phyloP scores from a whole-genome alignment of 2,329 filamentous ascomycete genomes.

The Fusarium poae region DNA sequence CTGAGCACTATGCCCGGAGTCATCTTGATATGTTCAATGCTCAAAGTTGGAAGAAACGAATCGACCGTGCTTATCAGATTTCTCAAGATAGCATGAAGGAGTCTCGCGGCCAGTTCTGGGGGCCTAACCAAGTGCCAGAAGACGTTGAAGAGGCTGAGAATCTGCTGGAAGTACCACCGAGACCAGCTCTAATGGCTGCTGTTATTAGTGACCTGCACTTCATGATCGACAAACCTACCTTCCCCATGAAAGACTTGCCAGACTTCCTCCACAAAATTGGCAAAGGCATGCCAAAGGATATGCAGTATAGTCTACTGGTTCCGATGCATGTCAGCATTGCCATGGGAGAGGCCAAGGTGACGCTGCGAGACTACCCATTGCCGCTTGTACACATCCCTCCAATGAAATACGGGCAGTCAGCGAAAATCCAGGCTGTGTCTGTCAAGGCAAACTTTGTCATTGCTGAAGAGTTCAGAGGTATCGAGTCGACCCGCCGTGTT shows the following conservation, averaged over 20 bases:
- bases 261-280: slow-evolving; percentile 89
- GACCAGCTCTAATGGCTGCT: slow-evolving; percentile 85
- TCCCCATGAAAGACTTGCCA: slow-evolving; percentile 83
- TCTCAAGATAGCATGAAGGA: slow-evolving; percentile 83
- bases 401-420: slow-evolving; percentile 82
- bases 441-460: slow-evolving; percentile 93
- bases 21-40: slow-evolving; percentile 85
- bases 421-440: slow-evolving; percentile 83
- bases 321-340: slow-evolving; percentile 91
- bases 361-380: slow-evolving; percentile 91
- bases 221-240: slow-evolving; percentile 90
- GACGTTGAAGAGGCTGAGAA: slow-evolving; percentile 86
- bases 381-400: slow-evolving; percentile 91
- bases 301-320: slow-evolving; percentile 88
- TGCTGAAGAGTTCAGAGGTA: slow-evolving; percentile 89
- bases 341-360: slow-evolving; percentile 90
- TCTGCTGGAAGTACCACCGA: slow-evolving; percentile 85
- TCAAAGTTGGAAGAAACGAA: slow-evolving; percentile 91
- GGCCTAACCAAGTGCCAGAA: slow-evolving; percentile 82
- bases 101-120: slow-evolving; percentile 83
- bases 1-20: slow-evolving; percentile 80
- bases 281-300: slow-evolving; percentile 96
- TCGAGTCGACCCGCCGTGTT: slow-evolving; percentile 83
- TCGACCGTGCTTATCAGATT: slow-evolving; percentile 79
- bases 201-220: slow-evolving; percentile 88